Evolutionary conservation across 2,329 filamentous ascomycete species (phyloP).

Genomic region (Pezicula neosporulosa): DNA sequence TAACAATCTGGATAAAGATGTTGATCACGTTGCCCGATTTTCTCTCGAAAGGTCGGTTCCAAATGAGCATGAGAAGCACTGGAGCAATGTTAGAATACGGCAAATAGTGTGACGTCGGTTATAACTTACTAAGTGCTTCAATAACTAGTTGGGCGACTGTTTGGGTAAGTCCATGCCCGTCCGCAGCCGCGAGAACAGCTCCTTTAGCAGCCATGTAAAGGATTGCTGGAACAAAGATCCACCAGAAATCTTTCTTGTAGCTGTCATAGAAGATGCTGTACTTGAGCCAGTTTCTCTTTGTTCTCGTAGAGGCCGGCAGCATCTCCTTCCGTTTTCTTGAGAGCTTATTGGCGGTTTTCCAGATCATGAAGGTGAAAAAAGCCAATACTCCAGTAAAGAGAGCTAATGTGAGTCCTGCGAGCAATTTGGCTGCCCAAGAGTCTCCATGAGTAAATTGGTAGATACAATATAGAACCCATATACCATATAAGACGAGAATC

Average conservation of each 20-base stretch:
- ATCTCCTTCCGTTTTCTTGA: constrained; percentile 75
- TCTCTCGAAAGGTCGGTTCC: constrained; percentile 82
- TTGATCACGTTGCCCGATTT: constrained; percentile 91
- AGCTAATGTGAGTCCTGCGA: constrained; percentile 77
- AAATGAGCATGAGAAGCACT: constrained; percentile 74
- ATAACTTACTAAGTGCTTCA: constrained; percentile 54
- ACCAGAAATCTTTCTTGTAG: constrained; percentile 95
- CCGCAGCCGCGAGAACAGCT: constrained; percentile 76
- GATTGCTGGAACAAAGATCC: constrained; percentile 88
- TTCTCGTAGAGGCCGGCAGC: constrained; percentile 74
- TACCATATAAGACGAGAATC: constrained; percentile 86
- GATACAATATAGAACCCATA: constrained; percentile 94
- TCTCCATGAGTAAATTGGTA: constrained; percentile 94
- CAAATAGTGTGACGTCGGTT: not conserved
- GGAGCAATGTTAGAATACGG: not conserved
- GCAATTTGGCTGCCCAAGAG: constrained; percentile 84
- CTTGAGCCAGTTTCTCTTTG: constrained; percentile 86
- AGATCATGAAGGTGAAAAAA: constrained; percentile 85
- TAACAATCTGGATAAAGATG: constrained; percentile 83
- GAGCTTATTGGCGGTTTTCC: constrained; percentile 69
- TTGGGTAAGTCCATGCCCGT: constrained; percentile 83
- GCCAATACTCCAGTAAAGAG: constrained; percentile 78
- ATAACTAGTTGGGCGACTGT: constrained; percentile 76
- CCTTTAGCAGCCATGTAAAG: constrained; percentile 90
- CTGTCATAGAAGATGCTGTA: constrained; percentile 97